Evolutionary conservation across 805 yeast species (phyloP).

Genomic region (Barnettozyma salicaria): DNA sequence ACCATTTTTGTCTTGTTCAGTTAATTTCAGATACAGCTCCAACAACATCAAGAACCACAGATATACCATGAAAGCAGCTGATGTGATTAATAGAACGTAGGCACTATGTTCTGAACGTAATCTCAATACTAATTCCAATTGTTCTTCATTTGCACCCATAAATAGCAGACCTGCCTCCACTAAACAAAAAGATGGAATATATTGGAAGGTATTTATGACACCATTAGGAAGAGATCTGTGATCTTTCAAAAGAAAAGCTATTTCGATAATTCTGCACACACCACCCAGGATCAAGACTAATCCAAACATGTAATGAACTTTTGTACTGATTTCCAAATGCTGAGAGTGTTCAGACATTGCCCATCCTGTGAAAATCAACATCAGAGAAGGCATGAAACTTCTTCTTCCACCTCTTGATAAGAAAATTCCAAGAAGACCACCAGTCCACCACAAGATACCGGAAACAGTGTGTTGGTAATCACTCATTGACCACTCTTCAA

Average conservation of each 20-base stretch:
- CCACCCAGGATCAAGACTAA: constrained; percentile 76
- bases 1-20: constrained; percentile 3
- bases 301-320: constrained; percentile 86
- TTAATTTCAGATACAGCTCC: constrained; percentile 48
- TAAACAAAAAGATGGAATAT: constrained; percentile 76
- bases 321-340: constrained; percentile 67
- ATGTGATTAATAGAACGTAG: constrained; percentile 62
- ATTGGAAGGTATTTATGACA: constrained; percentile 66
- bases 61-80: constrained; percentile 68
- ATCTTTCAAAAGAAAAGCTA: constrained; percentile 69
- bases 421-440: constrained; percentile 81
- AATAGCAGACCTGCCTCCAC: constrained; percentile 75
- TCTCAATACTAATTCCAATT: constrained; percentile 59
- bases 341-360: constrained; percentile 92
- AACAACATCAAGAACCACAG: constrained; percentile 60
- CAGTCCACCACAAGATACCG: constrained; percentile 97
- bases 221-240: constrained; percentile 36
- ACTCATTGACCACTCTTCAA: constrained; percentile 83
- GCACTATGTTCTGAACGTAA: constrained; percentile 83
- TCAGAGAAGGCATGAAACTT: constrained; percentile 72
- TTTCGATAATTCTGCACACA: constrained; percentile 66
- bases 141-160: constrained; percentile 93
- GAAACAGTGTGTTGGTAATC: constrained; percentile 93
- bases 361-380: constrained; percentile 86
- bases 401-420: constrained; percentile 63